Conservation (phyloP, 257 asterid species). For the Solanum medicagineum region DNA sequence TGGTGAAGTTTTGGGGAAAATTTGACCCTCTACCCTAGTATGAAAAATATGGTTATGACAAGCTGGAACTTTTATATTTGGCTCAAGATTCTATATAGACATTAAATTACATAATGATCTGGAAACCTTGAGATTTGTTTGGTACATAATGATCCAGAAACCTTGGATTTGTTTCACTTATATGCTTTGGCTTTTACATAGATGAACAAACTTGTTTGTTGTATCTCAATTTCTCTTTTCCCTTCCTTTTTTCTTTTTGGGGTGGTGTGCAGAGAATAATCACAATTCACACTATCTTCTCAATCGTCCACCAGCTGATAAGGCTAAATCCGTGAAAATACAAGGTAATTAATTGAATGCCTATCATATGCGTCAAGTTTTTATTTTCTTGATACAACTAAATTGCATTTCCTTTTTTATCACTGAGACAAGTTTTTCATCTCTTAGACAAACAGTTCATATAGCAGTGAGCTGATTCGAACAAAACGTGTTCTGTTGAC, state of each 20-base stretch:
- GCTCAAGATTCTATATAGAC: neutral
- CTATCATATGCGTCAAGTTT: neutral
- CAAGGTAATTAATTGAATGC: neutral
- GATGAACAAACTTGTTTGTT: neutral
- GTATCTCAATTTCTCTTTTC: neutral
- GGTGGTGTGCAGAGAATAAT: slow-evolving; percentile 28
- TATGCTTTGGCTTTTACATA: neutral
- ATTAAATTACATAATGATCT: neutral
- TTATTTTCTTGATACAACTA: neutral
- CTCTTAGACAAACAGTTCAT: slow-evolving; percentile 27
- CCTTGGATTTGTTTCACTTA: neutral
- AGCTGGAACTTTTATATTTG: neutral
- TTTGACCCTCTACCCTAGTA: neutral
- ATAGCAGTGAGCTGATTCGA: slow-evolving; percentile 64
- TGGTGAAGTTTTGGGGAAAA: neutral
- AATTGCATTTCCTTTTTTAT: neutral
- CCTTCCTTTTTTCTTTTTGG: neutral
- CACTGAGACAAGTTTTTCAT: neutral
- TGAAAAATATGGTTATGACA: neutral
- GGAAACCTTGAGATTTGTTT: neutral
- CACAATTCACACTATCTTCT: slow-evolving; percentile 61
- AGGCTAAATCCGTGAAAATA: slow-evolving; percentile 44
- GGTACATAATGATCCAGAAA: neutral
- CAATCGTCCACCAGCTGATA: slow-evolving; percentile 79
- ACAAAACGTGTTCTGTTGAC: slow-evolving; percentile 71